Evolutionary conservation across 805 yeast genomes (phyloP).

Genomic region (Yarrowia sp.): DNA sequence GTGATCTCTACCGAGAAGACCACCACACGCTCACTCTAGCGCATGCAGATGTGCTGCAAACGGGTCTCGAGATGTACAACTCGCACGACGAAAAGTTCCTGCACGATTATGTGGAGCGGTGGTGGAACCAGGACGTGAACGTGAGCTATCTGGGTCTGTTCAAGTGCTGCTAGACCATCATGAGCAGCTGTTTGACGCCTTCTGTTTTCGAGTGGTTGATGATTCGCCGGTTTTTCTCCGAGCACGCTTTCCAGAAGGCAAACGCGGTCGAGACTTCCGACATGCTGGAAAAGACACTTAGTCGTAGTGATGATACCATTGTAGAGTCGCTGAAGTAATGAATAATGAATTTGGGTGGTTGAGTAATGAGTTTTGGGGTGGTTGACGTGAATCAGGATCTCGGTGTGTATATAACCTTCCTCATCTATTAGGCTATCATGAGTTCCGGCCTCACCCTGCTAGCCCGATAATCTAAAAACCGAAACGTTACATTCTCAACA

Average conservation of each 20-base stretch:
- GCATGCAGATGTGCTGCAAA: constrained; percentile 15
- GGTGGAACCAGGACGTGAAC: constrained; percentile 9
- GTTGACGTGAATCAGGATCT: not conserved
- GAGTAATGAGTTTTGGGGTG: not conserved
- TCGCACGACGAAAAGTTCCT: constrained; percentile 21
- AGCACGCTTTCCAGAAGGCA: constrained; percentile 12
- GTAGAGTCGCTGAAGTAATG: constrained; percentile 1
- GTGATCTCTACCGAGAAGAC: constrained; percentile 21
- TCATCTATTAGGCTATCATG: not conserved
- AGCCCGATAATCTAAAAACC: not conserved
- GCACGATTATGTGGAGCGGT: constrained; percentile 15
- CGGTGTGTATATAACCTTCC: not conserved
- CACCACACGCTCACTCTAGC: constrained; percentile 9
- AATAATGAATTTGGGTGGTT: not conserved
- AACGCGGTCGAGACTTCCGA: constrained; percentile 6
- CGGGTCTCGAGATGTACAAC: constrained; percentile 24
- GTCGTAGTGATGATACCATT: not conserved
- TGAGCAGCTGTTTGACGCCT: constrained; percentile 6
- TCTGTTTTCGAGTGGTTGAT: constrained; percentile 6
- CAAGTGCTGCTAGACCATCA: constrained; percentile 5
- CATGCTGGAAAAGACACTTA: not conserved
- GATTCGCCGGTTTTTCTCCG: not conserved
- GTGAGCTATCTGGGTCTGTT: constrained; percentile 16
- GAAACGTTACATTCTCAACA: constrained; percentile 11
- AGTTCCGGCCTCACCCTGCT: constrained; percentile 5